phyloP scores from a whole-genome alignment of 768 basidiomycete genomes.

The Amanita brunnescens region DNA sequence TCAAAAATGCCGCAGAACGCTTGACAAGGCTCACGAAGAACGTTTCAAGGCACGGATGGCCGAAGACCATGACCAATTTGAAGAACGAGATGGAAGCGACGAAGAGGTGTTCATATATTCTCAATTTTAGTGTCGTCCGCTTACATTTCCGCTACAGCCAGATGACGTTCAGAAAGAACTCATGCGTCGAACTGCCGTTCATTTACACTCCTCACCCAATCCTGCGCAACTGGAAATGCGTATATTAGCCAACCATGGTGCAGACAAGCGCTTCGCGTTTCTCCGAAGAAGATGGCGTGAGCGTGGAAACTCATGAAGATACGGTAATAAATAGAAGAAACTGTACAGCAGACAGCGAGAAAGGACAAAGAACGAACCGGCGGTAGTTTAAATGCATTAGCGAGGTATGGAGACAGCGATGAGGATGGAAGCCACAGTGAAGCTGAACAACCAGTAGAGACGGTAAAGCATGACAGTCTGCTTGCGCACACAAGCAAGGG shows the following conservation, averaged over 20 bases:
- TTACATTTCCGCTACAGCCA: conserved; percentile 30
- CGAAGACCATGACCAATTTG: conserved; percentile 31
- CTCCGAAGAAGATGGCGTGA: conserved; percentile 65
- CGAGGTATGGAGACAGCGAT: conserved; percentile 52
- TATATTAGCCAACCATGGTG: conserved; percentile 79
- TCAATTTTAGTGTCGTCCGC: background rate
- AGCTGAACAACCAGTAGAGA: conserved; percentile 9
- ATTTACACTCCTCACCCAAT: conserved; percentile 64
- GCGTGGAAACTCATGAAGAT: conserved; percentile 55
- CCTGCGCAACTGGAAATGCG: conserved; percentile 79
- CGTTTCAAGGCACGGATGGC: conserved; percentile 51
- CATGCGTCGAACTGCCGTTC: conserved; percentile 68
- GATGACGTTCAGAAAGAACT: conserved; percentile 50
- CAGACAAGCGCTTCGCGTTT: conserved; percentile 74
- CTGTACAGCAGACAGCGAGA: conserved; percentile 9
- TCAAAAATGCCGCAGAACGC: conserved; percentile 55
- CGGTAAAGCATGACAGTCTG: background rate
- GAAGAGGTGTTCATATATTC: conserved; percentile 44
- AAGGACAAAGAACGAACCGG: background rate
- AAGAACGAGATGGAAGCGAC: conserved; percentile 47
- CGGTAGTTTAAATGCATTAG: conserved; percentile 41
- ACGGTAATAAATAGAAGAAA: conserved; percentile 19
- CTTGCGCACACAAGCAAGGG: background rate
- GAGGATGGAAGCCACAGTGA: conserved; percentile 24
- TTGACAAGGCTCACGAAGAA: conserved; percentile 54